These are phyloP conservation scores for Lathyrus oleraceus DNA, from an alignment of 306 rosid genomes.

Conservation along the genomic window DNA sequence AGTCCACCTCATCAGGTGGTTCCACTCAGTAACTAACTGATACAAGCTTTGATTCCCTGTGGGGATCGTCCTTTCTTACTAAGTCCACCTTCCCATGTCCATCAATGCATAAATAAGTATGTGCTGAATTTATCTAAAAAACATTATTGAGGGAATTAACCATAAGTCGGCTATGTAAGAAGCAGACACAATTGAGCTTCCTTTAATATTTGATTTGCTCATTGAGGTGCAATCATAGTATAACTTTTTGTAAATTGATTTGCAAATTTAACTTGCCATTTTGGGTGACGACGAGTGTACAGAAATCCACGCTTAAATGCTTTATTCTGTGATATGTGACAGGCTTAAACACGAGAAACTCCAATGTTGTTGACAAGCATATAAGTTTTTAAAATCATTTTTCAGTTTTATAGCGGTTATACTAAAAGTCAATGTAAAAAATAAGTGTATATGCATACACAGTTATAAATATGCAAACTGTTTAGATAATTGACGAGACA, in stretches of 20 bases:
- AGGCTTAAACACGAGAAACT: not conserved
- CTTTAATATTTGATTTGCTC: slow-evolving; percentile 21
- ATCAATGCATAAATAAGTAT: not conserved
- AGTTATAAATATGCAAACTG: not conserved
- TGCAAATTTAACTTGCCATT: not conserved
- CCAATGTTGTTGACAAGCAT: not conserved
- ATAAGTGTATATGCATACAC: not conserved
- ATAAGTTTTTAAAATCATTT: not conserved
- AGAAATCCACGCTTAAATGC: not conserved
- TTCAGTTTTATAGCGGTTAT: not conserved
- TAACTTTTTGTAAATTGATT: slow-evolving; percentile 14
- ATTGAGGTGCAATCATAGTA: not conserved
- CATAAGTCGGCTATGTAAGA: not conserved
- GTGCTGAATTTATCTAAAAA: not conserved
- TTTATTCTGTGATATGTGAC: not conserved
- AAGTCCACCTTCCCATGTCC: too few species aligned
- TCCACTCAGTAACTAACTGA: too few species aligned
- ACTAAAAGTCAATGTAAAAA: not conserved
- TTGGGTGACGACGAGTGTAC: not conserved
- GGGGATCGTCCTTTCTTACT: too few species aligned
- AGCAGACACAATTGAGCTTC: not conserved
- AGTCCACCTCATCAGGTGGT: too few species aligned
- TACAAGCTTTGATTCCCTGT: too few species aligned
- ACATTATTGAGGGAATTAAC: not conserved
- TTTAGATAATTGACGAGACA: slow-evolving; percentile 4